Percentiles rank a stretch among this genome's conserved stretches.
These are phyloP conservation scores for Huntiella savannae DNA, from an alignment of 2,329 filamentous ascomycete genomes.

Conservation along the genomic window DNA sequence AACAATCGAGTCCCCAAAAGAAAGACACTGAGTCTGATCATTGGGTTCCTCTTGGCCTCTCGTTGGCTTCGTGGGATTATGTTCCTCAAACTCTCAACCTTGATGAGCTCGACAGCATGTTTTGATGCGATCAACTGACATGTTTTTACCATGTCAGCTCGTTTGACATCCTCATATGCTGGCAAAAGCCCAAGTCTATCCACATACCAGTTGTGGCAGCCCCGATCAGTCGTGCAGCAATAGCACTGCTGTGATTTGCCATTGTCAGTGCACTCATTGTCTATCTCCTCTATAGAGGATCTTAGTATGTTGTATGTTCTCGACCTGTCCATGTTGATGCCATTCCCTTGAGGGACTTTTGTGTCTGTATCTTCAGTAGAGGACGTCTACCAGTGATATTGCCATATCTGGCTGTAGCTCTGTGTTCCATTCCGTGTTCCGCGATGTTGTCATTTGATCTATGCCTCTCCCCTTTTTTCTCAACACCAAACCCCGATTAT, in stretches of 20 bases:
- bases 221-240: neutral
- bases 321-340: no score
- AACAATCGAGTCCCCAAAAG: slow-evolving; percentile 13
- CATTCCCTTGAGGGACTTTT: no score
- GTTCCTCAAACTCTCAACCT: slow-evolving; percentile 81
- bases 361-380: neutral
- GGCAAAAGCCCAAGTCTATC: neutral
- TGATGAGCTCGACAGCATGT: slow-evolving; percentile 76
- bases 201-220: neutral
- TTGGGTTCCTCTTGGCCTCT: slow-evolving; percentile 18
- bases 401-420: neutral
- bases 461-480: no score
- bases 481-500: no score
- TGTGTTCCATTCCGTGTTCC: neutral
- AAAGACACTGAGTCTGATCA: slow-evolving; percentile 24
- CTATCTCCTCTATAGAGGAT: neutral
- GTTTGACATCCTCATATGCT: no score
- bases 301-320: neutral
- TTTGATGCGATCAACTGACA: slow-evolving; percentile 46
- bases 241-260: no score
- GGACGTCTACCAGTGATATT: neutral
- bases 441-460: no score
- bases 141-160: neutral
- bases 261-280: neutral
- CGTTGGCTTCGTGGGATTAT: slow-evolving; percentile 34